These are phyloP conservation scores for Kalaharituber pfeilii DNA, from an alignment of 2,329 filamentous ascomycete species.

Conservation along the genomic window DNA sequence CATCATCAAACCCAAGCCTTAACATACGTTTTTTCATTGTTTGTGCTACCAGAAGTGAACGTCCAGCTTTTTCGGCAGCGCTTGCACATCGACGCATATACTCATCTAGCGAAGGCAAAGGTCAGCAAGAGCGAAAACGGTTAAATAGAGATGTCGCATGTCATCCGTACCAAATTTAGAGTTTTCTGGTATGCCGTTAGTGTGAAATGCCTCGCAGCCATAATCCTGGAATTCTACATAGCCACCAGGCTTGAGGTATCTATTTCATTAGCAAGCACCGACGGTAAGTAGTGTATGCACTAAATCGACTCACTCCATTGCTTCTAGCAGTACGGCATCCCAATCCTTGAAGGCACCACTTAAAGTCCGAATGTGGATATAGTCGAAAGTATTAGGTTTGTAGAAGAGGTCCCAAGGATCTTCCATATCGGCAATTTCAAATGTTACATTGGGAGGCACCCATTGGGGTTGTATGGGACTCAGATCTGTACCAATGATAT, in stretches of 20 bases:
- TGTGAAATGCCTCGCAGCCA: no score
- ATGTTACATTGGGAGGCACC: constrained; percentile 24
- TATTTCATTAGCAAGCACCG: background rate
- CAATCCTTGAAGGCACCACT: constrained; percentile 32
- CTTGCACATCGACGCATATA: background rate
- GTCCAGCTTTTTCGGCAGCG: background rate
- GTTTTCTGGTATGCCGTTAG: background rate
- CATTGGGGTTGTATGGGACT: constrained; percentile 26
- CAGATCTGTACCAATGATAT: constrained; percentile 23
- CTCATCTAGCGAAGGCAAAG: background rate
- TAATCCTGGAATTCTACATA: background rate
- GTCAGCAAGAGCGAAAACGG: background rate
- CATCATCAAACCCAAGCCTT: constrained; percentile 30
- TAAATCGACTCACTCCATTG: background rate
- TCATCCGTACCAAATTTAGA: background rate
- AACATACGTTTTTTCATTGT: background rate
- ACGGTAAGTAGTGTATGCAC: background rate
- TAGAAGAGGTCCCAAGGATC: constrained; percentile 11
- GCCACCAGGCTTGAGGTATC: background rate
- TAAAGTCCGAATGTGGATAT: constrained; percentile 20
- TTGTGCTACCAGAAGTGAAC: background rate
- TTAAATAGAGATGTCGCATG: background rate
- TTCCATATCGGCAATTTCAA: constrained; percentile 26
- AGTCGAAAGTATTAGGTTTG: constrained; percentile 15
- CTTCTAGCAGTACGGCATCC: background rate